Conservation (phyloP, 768 basidiomycete species). For the Serpula lacrymans region DNA sequence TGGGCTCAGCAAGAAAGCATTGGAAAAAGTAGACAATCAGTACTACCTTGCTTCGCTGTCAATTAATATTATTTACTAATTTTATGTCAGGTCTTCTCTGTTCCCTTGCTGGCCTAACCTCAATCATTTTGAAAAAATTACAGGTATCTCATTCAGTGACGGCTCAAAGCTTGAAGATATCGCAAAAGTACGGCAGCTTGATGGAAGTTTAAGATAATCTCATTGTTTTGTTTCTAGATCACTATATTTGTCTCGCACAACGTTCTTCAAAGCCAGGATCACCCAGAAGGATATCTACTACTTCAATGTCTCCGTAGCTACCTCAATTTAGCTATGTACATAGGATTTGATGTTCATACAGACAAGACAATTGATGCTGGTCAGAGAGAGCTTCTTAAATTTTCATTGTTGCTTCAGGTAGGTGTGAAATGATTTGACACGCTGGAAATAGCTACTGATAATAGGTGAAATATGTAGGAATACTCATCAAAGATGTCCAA, state of each 20-base stretch:
- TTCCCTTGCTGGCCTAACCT: slow-evolving; percentile 34
- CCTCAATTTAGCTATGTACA: slow-evolving; percentile 26
- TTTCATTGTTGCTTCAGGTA: slow-evolving; percentile 20
- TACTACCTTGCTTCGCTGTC: slow-evolving; percentile 12
- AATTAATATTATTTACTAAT: slow-evolving; percentile 1
- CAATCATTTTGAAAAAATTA: slow-evolving; percentile 26
- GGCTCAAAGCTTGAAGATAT: slow-evolving; percentile 35
- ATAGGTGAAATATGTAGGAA: no score
- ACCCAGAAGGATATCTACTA: slow-evolving; percentile 18
- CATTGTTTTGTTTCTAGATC: background rate
- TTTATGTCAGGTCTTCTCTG: slow-evolving; percentile 17
- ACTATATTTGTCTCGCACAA: background rate
- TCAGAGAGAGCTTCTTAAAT: slow-evolving; percentile 13
- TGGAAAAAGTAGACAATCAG: slow-evolving; percentile 16
- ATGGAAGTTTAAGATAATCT: background rate
- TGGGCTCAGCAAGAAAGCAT: slow-evolving; percentile 7
- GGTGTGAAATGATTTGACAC: background rate
- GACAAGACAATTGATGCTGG: slow-evolving; percentile 21
- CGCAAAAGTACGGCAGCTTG: slow-evolving; percentile 23
- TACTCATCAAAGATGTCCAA: no score
- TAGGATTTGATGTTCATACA: slow-evolving; percentile 30
- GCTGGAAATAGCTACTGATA: no score
- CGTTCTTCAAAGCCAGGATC: background rate
- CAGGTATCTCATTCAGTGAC: slow-evolving; percentile 29
- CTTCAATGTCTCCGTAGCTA: slow-evolving; percentile 27